Evolutionary conservation across 202 grass and related monocot species (phyloP), one percentile per base, ranked within the genome.

Genomic region (Saccharum hybrid): DNA sequence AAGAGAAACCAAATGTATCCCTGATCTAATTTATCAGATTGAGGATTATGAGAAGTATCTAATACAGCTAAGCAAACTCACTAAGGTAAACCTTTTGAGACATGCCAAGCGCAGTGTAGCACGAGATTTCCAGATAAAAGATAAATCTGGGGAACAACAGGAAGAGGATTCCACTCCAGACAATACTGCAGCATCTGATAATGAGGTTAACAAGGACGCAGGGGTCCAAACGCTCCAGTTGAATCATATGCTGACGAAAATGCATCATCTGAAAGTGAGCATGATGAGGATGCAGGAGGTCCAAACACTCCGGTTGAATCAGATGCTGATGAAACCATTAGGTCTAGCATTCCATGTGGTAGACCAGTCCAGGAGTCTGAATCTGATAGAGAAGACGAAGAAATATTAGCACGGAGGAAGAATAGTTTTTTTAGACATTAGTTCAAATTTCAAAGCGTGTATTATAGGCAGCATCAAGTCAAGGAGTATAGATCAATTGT

Each of bases 31-130:
- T 89, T 97, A 92, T 76, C 92, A 92, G 66, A 92, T 97, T 36
- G 92, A 97, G 86, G 90, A 97, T 78, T 97, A 97, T 46, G 94
- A 97, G 78, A 97, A 91, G 81, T 88, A 94, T 83, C 81, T 97
- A 63, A 97, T 97, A 68, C 92, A 94, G 61, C 77, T 97, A 66
- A 92, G 90, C 67, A 97, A 97, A 67, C 72, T 89, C 31, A 89
- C 86, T 21, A 92, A 94, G 79, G 67, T 97, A 66, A 94, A 97
- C 57, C 75, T 94, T 59, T 80, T 97, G 90, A 86, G 92, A 76
- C 64, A 97, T 72, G 94, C 94, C 68, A 97, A 94, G 68, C 88
- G 94, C 56, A 97, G 94, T 6, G 87, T 88, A 28, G 84, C 92
- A 80, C 94, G 94, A 89, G 94, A 97, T 75, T 97, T 97, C 69